Percentiles rank a stretch among this genome's conserved stretches.
Conservation (phyloP, 2,329 filamentous ascomycete species). For the Samsoniella hepiali region DNA sequence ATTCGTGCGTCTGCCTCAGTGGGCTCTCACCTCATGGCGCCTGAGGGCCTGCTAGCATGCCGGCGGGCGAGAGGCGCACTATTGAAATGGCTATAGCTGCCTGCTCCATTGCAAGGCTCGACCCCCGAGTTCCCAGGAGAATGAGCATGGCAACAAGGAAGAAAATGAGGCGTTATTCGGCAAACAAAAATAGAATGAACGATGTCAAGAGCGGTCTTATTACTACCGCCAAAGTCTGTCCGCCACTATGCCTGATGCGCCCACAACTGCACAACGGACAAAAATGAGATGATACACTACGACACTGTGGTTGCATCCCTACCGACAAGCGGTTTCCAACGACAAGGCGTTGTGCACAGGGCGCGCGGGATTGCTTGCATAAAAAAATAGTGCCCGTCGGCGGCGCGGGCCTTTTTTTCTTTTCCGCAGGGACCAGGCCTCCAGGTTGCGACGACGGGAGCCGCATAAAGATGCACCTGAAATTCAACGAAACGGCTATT, state of each 20-base stretch:
- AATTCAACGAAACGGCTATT: too few relatives aligned
- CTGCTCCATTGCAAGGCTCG: neutral
- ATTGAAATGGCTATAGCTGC: neutral
- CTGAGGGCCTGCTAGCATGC: neutral
- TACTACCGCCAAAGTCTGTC: neutral
- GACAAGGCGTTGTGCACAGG: neutral
- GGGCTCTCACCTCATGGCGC: neutral
- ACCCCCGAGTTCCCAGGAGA: neutral
- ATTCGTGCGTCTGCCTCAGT: neutral
- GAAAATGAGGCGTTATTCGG: neutral
- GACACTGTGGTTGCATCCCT: neutral
- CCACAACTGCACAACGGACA: neutral
- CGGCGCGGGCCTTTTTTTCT: neutral
- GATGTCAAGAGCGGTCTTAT: neutral
- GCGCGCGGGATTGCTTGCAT: constrained; percentile 2
- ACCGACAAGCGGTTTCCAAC: neutral
- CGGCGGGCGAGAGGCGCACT: constrained; percentile 2
- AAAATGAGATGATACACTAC: neutral
- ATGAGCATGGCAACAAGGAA: neutral
- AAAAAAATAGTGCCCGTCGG: constrained; percentile 8
- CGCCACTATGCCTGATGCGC: too few relatives aligned
- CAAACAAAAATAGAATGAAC: neutral
- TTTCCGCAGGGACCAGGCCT: neutral
- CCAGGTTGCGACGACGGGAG: too few relatives aligned
- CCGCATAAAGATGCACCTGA: too few relatives aligned